phyloP scores from a whole-genome alignment of 2,329 filamentous ascomycete species.

The Paecilomyces dactylethromorphus region DNA sequence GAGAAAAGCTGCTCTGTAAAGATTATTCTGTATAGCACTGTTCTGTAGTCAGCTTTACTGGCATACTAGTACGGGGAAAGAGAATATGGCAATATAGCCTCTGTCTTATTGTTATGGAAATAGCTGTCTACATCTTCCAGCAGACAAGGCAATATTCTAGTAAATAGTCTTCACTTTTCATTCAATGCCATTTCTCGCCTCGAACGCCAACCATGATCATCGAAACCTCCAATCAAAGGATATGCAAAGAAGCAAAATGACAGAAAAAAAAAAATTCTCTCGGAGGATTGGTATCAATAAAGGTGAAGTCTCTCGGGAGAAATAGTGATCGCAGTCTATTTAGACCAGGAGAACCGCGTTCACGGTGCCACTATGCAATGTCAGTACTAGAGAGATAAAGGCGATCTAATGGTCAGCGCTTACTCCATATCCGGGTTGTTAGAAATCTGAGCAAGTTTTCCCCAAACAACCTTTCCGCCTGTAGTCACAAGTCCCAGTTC shows the following conservation, averaged over 20 bases:
- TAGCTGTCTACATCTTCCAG: background rate
- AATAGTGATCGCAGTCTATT: background rate
- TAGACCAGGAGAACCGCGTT: slow-evolving; percentile 1
- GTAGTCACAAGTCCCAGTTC: slow-evolving; percentile 89
- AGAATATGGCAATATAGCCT: background rate
- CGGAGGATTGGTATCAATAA: background rate
- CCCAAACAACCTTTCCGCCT: slow-evolving; percentile 90
- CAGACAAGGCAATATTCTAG: background rate
- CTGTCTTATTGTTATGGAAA: background rate
- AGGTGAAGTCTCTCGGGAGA: background rate
- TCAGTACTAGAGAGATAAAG: background rate
- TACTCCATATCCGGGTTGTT: slow-evolving; percentile 49
- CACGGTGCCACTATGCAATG: background rate
- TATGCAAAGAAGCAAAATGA: background rate
- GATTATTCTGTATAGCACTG: background rate
- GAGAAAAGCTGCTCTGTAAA: background rate
- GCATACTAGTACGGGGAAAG: background rate
- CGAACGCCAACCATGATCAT: background rate
- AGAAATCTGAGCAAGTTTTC: slow-evolving; percentile 68
- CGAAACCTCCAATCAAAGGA: background rate
- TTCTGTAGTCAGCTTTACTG: background rate
- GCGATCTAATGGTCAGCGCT: background rate
- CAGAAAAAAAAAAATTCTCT: background rate
- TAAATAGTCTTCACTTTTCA: background rate
- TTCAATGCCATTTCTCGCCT: background rate